Base-by-base conservation (phyloP, 371 early-diverging fungal species). In the Actinomucor elegans region DNA sequence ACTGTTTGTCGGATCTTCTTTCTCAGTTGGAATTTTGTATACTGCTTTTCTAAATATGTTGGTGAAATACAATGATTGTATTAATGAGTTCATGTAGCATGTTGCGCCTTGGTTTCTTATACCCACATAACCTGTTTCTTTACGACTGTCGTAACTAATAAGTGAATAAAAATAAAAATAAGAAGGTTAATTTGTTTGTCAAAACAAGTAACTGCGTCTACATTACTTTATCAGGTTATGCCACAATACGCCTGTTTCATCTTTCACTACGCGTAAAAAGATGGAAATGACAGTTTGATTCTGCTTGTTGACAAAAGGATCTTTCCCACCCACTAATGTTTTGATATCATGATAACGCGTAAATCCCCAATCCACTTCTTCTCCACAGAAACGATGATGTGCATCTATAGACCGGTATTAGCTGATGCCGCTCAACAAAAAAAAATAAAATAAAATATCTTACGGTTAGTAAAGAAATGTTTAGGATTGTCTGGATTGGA, bases 61-160 rank as follows among this genome's bases (percentile, higher is more conserved):
- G 27, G 98, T 98, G 65, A 94, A 94, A 71, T 89, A 99, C n/a
- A 99, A 78, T 14, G 97, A 93, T 69, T 99, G 99, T 29, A 99
- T 84, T 23, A 99, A 75, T 37, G 98, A 95, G 80, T 99, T 99
- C 92, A 99, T 93, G 72, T 99, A 99, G 75, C 99, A 99, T 0
- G 99, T 99, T 2, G 99, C 99, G n/a, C 99, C 99, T 63, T 99
- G 96, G 75, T 99, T 99, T 51, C 86, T 85, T 55, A 99, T 75
- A 1, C 99, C 99, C 28, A 97, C 92, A 63, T 82, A 91, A 11
- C 98, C 98, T 17, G 97, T 96, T 65, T 88, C 84, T 50, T 83
- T 80, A 68, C 90, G 91, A 40, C 96, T 91, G 68, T 92, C 91
- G 57, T 87, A 93, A 66, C 87, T 87, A 34, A 9, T 14, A 24